Evolutionary conservation across 106 monocot species (phyloP), one percentile per base, ranked within the genome.

Genomic region (Apostasia ramifera): DNA sequence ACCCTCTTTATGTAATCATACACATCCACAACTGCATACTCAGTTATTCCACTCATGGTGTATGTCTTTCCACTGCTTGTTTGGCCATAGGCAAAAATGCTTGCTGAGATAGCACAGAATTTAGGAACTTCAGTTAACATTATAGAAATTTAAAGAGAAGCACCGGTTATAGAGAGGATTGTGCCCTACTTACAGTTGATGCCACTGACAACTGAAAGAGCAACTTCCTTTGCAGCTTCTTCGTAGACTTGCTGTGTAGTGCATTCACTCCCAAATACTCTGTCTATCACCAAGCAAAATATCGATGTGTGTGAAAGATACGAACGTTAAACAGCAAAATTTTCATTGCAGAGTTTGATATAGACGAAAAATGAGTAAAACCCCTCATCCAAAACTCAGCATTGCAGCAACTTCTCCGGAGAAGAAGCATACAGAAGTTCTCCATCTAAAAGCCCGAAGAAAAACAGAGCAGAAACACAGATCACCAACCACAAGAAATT

Each of bases 11-110:
- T 90, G 74, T 99, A 99, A 38, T 93, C 98, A 66, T 89, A 99
- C 63, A 99, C 90, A 82, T 99, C 98, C 61, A 77, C 73, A 9
- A 88, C 83, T 38, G 98, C 78, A 75, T 86, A 80, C 64, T 93
- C 90, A 3, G 98, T 99, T 52, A 99, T 85, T 41, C 93, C 98
- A 55, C 77, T 76, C 93, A 99, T 99, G n/a, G 98, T 99, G 71
- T 90, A 93, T 52, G 98, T 99, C 74, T 99, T 99, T 66, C 98
- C 98, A 75, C 98, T 99, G 80, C 98, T 90, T 63, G 98, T 99
- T 84, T 99, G 98, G 54, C 98, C 98, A 71, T 99, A 99, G 3
- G 98, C 98, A 73, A 99, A 99, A 67, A 99, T 82, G 81, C 83
- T 93, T 40, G 98, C 98, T 99, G 83, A 76, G 42, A 58, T 45